These are phyloP conservation scores for Colletotrichum incanum DNA, from an alignment of 2,329 filamentous ascomycete genomes.

Conservation along the genomic window DNA sequence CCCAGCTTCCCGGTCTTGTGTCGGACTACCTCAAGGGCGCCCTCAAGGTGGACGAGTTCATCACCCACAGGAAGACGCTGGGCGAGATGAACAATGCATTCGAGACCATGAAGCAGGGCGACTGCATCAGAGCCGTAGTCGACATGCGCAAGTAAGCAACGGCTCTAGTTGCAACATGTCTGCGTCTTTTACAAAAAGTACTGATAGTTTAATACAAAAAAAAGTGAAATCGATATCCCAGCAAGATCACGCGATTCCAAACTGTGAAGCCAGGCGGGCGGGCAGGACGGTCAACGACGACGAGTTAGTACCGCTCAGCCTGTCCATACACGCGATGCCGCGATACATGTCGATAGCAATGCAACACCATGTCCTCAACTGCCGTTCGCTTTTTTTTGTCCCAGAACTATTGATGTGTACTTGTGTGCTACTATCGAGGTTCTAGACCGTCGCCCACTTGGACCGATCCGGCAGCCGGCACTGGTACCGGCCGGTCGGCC, in stretches of 20 bases:
- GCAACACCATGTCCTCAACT: background rate
- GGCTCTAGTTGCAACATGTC: constrained; percentile 34
- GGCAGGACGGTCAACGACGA: constrained; percentile 18
- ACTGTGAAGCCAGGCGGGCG: constrained; percentile 40
- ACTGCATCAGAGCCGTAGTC: constrained; percentile 97
- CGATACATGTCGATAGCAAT: constrained; percentile 5
- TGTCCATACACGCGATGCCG: constrained; percentile 1
- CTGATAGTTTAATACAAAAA: constrained; percentile 43
- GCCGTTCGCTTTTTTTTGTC: background rate
- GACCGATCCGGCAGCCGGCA: background rate
- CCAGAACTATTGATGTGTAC: background rate
- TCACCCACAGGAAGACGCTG: constrained; percentile 92
- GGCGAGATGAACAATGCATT: constrained; percentile 91
- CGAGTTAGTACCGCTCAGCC: background rate
- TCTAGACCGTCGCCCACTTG: constrained; percentile 5
- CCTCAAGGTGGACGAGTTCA: constrained; percentile 99
- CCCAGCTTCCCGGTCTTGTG: constrained; percentile 90
- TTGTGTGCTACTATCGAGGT: background rate
- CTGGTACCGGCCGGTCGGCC: background rate
- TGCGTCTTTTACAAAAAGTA: constrained; percentile 33
- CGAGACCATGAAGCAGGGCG: constrained; percentile 93
- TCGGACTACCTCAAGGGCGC: constrained; percentile 89
- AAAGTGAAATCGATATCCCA: constrained; percentile 40
- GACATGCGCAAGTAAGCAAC: constrained; percentile 65
- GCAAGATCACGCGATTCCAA: constrained; percentile 24